Percentiles rank a stretch among this genome's conserved stretches.
These are phyloP conservation scores for Rubia peregrina DNA, from an alignment of 305 asterid genomes.

Conservation along the genomic window DNA sequence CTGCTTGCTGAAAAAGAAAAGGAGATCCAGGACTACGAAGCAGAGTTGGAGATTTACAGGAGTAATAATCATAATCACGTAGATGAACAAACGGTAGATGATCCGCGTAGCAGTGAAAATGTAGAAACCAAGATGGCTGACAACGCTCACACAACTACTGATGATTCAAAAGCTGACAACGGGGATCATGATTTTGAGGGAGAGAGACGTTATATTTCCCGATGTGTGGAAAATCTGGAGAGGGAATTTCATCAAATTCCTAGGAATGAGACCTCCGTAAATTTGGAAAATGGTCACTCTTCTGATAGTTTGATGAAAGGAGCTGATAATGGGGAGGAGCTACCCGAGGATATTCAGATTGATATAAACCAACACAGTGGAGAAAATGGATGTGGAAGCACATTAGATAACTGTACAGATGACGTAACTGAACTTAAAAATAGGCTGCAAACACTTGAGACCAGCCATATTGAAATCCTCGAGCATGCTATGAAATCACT, in stretches of 20 bases:
- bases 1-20: constrained; percentile 71
- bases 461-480: constrained; percentile 32
- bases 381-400: constrained; percentile 21
- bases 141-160: constrained; percentile 13
- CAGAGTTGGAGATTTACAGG: constrained; percentile 48
- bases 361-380: constrained; percentile 12
- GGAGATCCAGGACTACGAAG: constrained; percentile 68
- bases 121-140: constrained; percentile 21
- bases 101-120: constrained; percentile 10
- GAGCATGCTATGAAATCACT: constrained; percentile 37
- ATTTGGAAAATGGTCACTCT: constrained; percentile 23
- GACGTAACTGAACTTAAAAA: constrained; percentile 32
- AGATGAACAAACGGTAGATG: constrained; percentile 24
- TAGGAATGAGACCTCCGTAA: constrained; percentile 18
- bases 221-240: constrained; percentile 38
- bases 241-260: constrained; percentile 34
- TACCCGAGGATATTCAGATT: neutral
- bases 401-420: constrained; percentile 20
- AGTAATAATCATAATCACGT: constrained; percentile 9
- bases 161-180: constrained; percentile 22
- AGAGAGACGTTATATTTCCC: constrained; percentile 33
- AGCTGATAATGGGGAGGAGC: constrained; percentile 16
- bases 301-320: constrained; percentile 14
- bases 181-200: constrained; percentile 34
- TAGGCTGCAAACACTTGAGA: constrained; percentile 41